Evolutionary conservation across 2,329 filamentous ascomycete species (phyloP).

Genomic region (Elsinoe fawcettii): DNA sequence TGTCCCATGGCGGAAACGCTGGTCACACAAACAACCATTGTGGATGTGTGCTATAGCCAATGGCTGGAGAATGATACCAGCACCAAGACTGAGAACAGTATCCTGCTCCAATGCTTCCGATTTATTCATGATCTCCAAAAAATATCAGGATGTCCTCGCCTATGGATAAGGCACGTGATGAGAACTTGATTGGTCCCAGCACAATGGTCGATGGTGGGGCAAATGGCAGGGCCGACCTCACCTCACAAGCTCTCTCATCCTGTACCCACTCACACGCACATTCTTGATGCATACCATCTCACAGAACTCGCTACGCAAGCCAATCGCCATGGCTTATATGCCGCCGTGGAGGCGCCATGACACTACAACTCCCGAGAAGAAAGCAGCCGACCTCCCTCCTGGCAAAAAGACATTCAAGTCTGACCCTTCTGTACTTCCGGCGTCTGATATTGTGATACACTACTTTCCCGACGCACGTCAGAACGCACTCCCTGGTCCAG

Average conservation of each 20-base stretch:
- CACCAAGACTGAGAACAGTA: no score
- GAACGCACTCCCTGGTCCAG: neutral
- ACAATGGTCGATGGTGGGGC: neutral
- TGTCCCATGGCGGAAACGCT: neutral
- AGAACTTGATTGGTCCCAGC: neutral
- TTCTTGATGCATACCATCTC: no score
- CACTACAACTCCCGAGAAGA: neutral
- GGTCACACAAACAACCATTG: neutral
- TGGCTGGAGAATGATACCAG: neutral
- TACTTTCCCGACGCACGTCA: constrained; percentile 2
- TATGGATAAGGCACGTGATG: no score
- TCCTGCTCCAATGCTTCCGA: no score
- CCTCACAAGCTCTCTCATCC: neutral
- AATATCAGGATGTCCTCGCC: no score
- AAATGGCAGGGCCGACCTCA: neutral
- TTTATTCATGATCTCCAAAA: no score
- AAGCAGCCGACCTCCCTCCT: neutral
- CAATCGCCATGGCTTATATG: neutral
- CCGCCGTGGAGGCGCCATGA: constrained; percentile 7
- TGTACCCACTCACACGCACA: neutral
- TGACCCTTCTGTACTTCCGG: neutral
- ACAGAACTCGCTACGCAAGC: neutral
- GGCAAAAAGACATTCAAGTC: neutral
- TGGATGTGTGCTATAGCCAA: neutral
- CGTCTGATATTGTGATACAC: neutral